Evolutionary conservation across 371 early-diverging fungal genomes (phyloP).

Genomic region (Lichtheimia hyalospora): DNA sequence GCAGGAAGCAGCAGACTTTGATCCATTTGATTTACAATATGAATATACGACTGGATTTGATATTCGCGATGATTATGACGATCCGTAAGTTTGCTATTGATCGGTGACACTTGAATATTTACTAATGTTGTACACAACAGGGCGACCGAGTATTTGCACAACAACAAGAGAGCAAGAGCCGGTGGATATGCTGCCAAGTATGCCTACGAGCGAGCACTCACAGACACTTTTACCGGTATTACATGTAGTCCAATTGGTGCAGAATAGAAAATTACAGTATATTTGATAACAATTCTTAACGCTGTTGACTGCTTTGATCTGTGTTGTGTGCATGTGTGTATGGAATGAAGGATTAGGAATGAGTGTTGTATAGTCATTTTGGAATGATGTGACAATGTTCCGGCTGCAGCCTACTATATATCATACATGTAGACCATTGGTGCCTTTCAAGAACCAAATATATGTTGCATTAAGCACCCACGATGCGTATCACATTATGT

Average conservation of each 20-base stretch:
- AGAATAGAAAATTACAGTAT: neutral
- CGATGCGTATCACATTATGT: too few species aligned
- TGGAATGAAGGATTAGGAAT: too few species aligned
- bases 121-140: slow-evolving; percentile 15
- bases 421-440: too few species aligned
- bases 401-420: too few species aligned
- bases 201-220: slow-evolving; percentile 57
- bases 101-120: neutral
- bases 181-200: slow-evolving; percentile 59
- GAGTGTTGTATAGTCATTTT: too few species aligned
- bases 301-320: too few species aligned
- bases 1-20: slow-evolving; percentile 45
- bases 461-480: too few species aligned
- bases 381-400: too few species aligned
- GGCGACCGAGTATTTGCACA: slow-evolving; percentile 40
- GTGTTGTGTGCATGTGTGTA: too few species aligned
- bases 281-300: too few species aligned
- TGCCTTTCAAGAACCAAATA: too few species aligned
- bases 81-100: slow-evolving; percentile 41
- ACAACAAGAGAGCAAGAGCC: slow-evolving; percentile 44
- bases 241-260: slow-evolving; percentile 18
- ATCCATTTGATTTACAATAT: slow-evolving; percentile 52
- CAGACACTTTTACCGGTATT: slow-evolving; percentile 55
- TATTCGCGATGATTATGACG: slow-evolving; percentile 49
- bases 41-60: slow-evolving; percentile 45